These are phyloP conservation scores for Fagus sylvatica DNA, from an alignment of 306 rosid species.

Conservation along the genomic window DNA sequence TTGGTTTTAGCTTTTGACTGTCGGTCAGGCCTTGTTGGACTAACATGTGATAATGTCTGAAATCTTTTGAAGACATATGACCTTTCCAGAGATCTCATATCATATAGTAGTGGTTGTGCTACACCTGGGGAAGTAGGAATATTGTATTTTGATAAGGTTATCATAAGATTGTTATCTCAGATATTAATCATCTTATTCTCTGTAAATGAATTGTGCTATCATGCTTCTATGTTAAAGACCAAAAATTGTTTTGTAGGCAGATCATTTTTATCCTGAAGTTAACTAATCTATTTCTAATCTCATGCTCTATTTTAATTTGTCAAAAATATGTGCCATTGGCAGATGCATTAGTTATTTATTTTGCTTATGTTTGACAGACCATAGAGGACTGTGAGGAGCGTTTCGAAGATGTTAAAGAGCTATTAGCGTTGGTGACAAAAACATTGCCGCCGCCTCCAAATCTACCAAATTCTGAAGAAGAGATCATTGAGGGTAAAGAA, in stretches of 20 bases:
- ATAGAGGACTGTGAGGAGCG: constrained; percentile 46
- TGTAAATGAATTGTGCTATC: neutral
- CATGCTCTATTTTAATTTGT: neutral
- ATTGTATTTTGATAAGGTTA: neutral
- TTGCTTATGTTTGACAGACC: constrained; percentile 39
- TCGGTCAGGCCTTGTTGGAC: neutral
- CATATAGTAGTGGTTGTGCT: neutral
- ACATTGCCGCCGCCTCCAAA: constrained; percentile 39
- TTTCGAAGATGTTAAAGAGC: constrained; percentile 45
- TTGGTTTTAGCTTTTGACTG: neutral
- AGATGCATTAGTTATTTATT: neutral
- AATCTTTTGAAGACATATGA: neutral
- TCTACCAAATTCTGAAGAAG: constrained; percentile 9
- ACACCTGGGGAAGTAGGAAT: neutral
- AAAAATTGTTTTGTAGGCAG: neutral
- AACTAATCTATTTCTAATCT: constrained; percentile 12
- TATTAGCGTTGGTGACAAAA: constrained; percentile 47
- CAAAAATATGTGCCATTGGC: neutral
- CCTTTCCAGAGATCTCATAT: neutral
- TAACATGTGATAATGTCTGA: neutral
- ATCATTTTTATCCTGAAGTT: neutral
- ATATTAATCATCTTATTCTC: neutral
- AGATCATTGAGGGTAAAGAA: constrained; percentile 13
- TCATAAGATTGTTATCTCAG: neutral
- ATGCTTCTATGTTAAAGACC: neutral